These are phyloP conservation scores for Aspergillus jensenii DNA, from an alignment of 2,329 filamentous ascomycete genomes.

Conservation along the genomic window DNA sequence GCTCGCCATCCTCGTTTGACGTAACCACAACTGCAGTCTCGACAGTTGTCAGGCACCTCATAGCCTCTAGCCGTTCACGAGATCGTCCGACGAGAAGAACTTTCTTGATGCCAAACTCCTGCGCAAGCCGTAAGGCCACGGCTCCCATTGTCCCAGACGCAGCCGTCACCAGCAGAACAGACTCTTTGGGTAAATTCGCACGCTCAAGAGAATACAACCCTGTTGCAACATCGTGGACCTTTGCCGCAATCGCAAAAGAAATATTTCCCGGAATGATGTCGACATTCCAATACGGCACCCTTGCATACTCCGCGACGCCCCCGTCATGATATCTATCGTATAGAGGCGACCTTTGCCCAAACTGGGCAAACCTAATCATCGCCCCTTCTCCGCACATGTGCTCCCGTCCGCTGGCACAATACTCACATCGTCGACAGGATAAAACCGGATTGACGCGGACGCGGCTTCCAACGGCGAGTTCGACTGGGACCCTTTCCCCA, in stretches of 20 bases:
- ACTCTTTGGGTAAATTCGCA: background rate
- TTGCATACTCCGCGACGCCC: background rate
- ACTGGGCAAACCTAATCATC: background rate
- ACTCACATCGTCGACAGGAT: background rate
- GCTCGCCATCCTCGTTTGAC: background rate
- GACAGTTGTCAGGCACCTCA: background rate
- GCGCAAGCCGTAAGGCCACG: background rate
- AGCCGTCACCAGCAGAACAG: background rate
- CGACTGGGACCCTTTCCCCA: background rate
- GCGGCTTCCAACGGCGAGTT: background rate
- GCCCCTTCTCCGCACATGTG: background rate
- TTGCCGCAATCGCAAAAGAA: background rate
- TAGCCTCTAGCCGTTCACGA: background rate
- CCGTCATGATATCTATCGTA: background rate
- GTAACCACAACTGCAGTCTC: background rate
- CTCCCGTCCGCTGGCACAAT: background rate
- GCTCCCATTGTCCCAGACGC: background rate
- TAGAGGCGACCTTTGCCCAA: background rate
- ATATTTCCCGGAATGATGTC: background rate
- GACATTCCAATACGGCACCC: background rate
- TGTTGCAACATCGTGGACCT: background rate
- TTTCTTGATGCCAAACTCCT: background rate
- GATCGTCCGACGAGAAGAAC: background rate
- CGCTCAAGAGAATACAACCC: background rate
- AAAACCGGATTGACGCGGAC: background rate